A percentile compares a stretch with the other conserved stretches of the same genome.
These are phyloP conservation scores for Aspergillus sp. DNA, from an alignment of 2,329 filamentous ascomycete species.

Conservation along the genomic window DNA sequence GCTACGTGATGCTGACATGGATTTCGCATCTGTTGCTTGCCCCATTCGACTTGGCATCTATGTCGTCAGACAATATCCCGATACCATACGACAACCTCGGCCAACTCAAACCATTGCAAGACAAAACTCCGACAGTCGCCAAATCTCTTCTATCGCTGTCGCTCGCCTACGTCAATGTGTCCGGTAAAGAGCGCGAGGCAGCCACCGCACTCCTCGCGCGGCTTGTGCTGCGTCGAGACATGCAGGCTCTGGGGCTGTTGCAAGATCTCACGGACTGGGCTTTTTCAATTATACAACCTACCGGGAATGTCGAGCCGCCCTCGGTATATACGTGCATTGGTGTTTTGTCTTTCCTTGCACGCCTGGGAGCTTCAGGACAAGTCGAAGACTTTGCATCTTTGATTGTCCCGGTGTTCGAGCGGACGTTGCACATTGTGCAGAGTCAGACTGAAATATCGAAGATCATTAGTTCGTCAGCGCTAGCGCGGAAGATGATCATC, in stretches of 20 bases:
- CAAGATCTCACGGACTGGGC: constrained; percentile 69
- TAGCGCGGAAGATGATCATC: constrained; percentile 77
- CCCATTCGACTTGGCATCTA: constrained; percentile 85
- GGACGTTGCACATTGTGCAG: constrained; percentile 60
- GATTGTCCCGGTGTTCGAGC: constrained; percentile 64
- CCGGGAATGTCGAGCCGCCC: constrained; percentile 34
- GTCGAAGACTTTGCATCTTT: constrained; percentile 71
- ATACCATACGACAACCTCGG: constrained; percentile 34
- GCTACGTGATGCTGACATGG: constrained; percentile 86
- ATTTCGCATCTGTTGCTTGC: constrained; percentile 77
- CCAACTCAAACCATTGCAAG: constrained; percentile 48
- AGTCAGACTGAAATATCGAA: constrained; percentile 50
- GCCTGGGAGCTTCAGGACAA: constrained; percentile 68
- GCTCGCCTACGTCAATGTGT: constrained; percentile 66
- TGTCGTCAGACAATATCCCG: constrained; percentile 58
- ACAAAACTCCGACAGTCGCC: constrained; percentile 66
- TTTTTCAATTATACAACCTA: constrained; percentile 57
- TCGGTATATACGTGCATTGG: constrained; percentile 77
- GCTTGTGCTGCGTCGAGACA: constrained; percentile 79
- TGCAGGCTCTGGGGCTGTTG: constrained; percentile 75
- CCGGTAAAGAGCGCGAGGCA: constrained; percentile 86
- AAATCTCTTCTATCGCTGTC: constrained; percentile 69
- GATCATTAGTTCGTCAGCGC: constrained; percentile 67
- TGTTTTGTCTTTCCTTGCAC: constrained; percentile 74
- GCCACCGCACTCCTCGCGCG: constrained; percentile 81